These are phyloP conservation scores for Gaillardinia entomophila DNA, from an alignment of 805 yeast genomes.

Conservation along the genomic window DNA sequence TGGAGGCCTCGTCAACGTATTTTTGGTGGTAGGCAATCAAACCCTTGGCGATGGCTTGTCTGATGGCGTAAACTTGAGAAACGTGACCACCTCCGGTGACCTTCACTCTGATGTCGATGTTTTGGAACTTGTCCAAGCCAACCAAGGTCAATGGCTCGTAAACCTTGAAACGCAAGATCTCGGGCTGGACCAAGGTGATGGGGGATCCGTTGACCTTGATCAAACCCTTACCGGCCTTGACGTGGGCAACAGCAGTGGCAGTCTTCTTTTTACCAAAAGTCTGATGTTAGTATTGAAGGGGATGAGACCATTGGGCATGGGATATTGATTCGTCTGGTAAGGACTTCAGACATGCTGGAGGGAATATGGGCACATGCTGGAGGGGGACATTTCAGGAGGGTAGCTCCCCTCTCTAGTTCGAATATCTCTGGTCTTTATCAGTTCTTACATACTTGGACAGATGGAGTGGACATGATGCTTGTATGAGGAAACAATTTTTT, in stretches of 20 bases:
- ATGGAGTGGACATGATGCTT: constrained; percentile 61
- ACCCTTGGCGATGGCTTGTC: constrained; percentile 99
- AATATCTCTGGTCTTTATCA: background rate
- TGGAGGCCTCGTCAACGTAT: constrained; percentile 98
- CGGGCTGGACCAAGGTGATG: constrained; percentile 98
- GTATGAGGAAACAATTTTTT: constrained; percentile 5
- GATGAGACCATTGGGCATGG: too few relatives aligned
- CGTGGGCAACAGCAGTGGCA: constrained; percentile 99
- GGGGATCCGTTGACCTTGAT: constrained; percentile 99
- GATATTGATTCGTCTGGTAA: too few relatives aligned
- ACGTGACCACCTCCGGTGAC: constrained; percentile 99
- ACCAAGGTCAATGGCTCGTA: constrained; percentile 98
- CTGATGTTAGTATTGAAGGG: constrained; percentile 42
- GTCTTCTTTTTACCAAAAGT: constrained; percentile 99
- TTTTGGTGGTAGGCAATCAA: constrained; percentile 99
- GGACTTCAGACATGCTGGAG: too few relatives aligned
- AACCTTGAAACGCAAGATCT: constrained; percentile 98
- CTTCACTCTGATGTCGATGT: constrained; percentile 97
- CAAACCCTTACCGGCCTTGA: constrained; percentile 98
- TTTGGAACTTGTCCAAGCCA: constrained; percentile 98
- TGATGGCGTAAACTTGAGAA: constrained; percentile 98
- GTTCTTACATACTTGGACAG: constrained; percentile 73
- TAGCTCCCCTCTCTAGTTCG: too few relatives aligned
- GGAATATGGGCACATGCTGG: too few relatives aligned
- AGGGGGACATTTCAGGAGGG: too few relatives aligned